These are phyloP conservation scores for Chlorella vulgaris DNA, from an alignment of 139 green algal species.

Conservation along the genomic window DNA sequence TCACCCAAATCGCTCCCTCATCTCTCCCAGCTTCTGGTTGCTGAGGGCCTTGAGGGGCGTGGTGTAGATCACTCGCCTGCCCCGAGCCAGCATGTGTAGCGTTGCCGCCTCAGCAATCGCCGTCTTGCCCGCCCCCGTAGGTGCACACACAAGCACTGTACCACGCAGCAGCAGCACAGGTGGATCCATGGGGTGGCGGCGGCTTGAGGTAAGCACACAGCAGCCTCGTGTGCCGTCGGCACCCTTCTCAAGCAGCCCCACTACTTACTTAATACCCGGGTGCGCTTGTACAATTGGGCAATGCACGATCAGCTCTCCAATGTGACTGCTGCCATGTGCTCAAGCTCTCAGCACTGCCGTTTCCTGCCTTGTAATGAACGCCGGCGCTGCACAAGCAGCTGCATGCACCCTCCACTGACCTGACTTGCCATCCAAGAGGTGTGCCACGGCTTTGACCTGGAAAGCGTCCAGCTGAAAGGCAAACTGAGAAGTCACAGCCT, in stretches of 20 bases:
- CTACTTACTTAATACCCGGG: too few species aligned
- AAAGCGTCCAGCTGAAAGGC: constrained; percentile 78
- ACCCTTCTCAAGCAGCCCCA: too few species aligned
- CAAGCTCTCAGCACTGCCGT: too few species aligned
- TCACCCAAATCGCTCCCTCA: constrained; percentile 77
- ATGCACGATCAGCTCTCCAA: too few species aligned
- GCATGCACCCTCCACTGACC: too few species aligned
- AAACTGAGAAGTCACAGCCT: constrained; percentile 51
- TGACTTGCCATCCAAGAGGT: constrained; percentile 70
- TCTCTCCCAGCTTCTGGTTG: constrained; percentile 95
- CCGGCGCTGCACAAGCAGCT: too few species aligned
- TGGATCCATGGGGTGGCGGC: too few species aligned
- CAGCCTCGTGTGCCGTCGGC: too few species aligned
- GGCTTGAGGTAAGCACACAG: too few species aligned
- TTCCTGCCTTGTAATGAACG: too few species aligned
- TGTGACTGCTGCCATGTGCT: too few species aligned
- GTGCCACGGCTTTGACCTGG: constrained; percentile 65
- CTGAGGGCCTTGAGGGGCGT: constrained; percentile 88
- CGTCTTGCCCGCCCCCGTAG: constrained; percentile 97
- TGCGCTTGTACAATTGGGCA: too few species aligned
- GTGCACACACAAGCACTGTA: constrained; percentile 91
- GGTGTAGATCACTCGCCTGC: constrained; percentile 89
- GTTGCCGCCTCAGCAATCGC: constrained; percentile 93
- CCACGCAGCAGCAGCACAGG: neutral
- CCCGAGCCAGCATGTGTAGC: constrained; percentile 70